phyloP scores from a whole-genome alignment of 257 asterid species.

The Fraxinus quadrangulata region DNA sequence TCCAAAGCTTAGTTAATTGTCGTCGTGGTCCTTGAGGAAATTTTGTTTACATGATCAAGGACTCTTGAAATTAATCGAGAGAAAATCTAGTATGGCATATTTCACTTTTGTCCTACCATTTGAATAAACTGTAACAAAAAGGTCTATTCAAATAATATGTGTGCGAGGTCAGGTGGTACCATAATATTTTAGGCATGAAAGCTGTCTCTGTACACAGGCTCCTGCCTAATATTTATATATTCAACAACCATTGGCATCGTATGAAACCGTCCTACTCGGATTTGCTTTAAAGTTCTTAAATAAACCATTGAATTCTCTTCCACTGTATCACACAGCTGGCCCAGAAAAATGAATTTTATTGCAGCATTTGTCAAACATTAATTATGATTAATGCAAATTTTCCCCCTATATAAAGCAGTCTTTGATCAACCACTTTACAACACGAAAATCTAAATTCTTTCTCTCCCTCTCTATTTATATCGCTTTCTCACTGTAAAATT shows the following conservation, averaged over 20 bases:
- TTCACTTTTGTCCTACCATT: too few species aligned
- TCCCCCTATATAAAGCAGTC: not conserved
- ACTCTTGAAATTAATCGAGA: too few species aligned
- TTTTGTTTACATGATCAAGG: too few species aligned
- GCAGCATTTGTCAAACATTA: not conserved
- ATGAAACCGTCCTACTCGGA: constrained; percentile 2
- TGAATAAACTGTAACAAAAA: not conserved
- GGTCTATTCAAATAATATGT: not conserved
- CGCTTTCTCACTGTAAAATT: not conserved
- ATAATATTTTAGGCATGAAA: not conserved
- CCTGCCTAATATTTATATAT: too few species aligned
- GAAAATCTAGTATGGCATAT: too few species aligned
- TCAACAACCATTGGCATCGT: not conserved
- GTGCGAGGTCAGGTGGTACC: not conserved
- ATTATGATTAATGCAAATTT: not conserved
- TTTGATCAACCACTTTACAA: not conserved
- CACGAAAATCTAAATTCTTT: not conserved
- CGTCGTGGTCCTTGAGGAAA: too few species aligned
- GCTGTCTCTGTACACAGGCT: not conserved
- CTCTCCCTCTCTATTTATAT: not conserved
- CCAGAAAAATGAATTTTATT: not conserved
- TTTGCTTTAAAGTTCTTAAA: not conserved
- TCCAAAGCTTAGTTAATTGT: not conserved
- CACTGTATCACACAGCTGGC: not conserved
- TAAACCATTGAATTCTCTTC: constrained; percentile 7